Evolutionary conservation across 495 filamentous ascomycete genomes (phyloP).

Genomic region (Peziza echinospora): DNA sequence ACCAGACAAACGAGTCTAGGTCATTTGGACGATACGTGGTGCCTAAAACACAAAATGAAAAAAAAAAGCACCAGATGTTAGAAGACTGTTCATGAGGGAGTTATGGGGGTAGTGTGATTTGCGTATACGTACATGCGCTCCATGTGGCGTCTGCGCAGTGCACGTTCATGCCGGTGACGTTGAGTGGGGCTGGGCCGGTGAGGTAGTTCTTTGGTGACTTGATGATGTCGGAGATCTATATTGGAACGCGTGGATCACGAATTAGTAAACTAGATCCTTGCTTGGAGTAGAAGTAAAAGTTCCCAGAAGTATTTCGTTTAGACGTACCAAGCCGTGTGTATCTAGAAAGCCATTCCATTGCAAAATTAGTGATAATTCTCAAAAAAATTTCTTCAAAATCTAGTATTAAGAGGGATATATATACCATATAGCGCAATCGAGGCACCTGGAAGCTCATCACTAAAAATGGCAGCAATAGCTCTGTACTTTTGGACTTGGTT

Average conservation of each 20-base stretch:
- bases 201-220: slow-evolving; percentile 35
- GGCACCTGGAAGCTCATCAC: slow-evolving; percentile 21
- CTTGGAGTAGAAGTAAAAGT: too few species aligned
- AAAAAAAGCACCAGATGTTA: too few species aligned
- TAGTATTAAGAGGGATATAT: neutral
- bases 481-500: slow-evolving; percentile 43
- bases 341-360: too few species aligned
- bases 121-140: slow-evolving; percentile 17
- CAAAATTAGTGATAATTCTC: too few species aligned
- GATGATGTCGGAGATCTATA: slow-evolving; percentile 38
- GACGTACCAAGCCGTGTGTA: too few species aligned
- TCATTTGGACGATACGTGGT: slow-evolving; percentile 14
- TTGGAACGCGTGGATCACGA: too few species aligned
- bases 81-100: too few species aligned
- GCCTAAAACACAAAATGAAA: too few species aligned
- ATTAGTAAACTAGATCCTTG: too few species aligned
- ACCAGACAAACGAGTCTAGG: slow-evolving; percentile 29
- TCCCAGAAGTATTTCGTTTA: too few species aligned
- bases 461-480: slow-evolving; percentile 29
- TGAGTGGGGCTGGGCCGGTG: slow-evolving; percentile 34
- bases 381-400: too few species aligned
- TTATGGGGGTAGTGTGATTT: too few species aligned
- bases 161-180: slow-evolving; percentile 35
- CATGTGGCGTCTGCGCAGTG: slow-evolving; percentile 25
- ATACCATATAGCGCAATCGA: slow-evolving; percentile 40